Evolutionary conservation across 306 rosid genomes (phyloP), one percentile per base, ranked within the genome.

Genomic region (Luffa acutangula): DNA sequence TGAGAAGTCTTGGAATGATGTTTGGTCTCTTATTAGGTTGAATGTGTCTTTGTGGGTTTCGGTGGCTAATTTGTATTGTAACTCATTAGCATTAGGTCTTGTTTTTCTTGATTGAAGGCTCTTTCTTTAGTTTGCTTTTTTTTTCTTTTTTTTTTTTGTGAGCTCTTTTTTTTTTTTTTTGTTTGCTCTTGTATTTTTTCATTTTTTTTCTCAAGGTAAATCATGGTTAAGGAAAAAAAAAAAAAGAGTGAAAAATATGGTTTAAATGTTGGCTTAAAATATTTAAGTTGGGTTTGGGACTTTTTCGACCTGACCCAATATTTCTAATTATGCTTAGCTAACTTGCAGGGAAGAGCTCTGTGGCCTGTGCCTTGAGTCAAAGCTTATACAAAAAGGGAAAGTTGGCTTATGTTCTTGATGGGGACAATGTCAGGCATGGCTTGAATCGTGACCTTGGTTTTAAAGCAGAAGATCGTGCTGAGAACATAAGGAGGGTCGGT

Each of bases 341-440:
- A 81, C 81, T 82, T 86, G 36, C 69, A 96, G 99, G 99, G 76
- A 96, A 96, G 90, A 96, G 99, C 85, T 87, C 97, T 39, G 82
- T 96, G 85, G 99, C 99, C 5, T 93, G 97, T 89, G 88, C 98
- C 83, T 85, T 96, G 91, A 90, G 91, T 85, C 90, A 88, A 82
- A 82, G 83, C 78, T 88, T 96, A 90, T 87, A 90, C 81, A 57
- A 78, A 71, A 87, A 82, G 82, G 98, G 98, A 71, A 96, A 91
- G 84, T 77, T 96, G 78, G 57, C 90, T n/a, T 91, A 93, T 74
- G 62, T 93, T 82, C 96, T 96, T 77, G 99, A 96, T 75, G 99
- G 99, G 52, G 99, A 96, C 82, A 96, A 96, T 85, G 87, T 96
- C 54, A 89, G 99, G 86, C 99, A 96, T 84, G 99, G 99, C 75